A percentile compares a stretch with the other conserved stretches of the same genome.
phyloP scores from a whole-genome alignment of 2,329 filamentous ascomycete genomes.

The Colletotrichum paranaense region DNA sequence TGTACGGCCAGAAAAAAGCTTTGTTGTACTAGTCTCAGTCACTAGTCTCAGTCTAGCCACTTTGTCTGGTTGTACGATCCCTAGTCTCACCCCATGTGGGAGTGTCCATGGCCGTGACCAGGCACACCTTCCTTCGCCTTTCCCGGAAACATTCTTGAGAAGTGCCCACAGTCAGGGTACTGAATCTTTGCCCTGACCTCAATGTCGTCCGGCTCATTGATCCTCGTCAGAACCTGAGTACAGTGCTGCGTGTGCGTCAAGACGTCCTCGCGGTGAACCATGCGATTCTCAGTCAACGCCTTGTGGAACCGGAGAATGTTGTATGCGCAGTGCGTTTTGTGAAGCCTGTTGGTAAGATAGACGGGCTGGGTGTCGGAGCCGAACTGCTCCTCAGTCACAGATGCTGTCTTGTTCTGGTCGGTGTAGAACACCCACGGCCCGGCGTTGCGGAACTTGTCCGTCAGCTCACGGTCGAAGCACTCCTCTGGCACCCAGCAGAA shows the following conservation, averaged over 20 bases:
- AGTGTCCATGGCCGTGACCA: neutral
- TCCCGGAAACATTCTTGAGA: neutral
- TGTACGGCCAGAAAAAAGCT: too few relatives aligned
- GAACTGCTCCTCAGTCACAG: conserved; percentile 1
- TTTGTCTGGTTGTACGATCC: too few relatives aligned
- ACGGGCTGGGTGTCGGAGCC: neutral
- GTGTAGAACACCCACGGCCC: neutral
- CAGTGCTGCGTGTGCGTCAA: conserved; percentile 10
- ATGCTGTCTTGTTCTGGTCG: neutral
- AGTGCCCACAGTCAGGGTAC: neutral
- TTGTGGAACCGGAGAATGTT: conserved; percentile 1
- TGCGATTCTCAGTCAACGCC: conserved; percentile 1
- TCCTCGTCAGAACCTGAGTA: neutral
- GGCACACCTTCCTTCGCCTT: neutral
- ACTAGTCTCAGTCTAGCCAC: too few relatives aligned
- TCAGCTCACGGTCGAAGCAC: neutral
- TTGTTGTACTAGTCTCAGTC: too few relatives aligned
- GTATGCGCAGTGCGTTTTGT: neutral
- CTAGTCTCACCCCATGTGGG: too few relatives aligned
- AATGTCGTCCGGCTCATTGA: neutral
- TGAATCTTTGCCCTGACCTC: neutral
- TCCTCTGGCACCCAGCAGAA: neutral
- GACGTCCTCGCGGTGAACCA: conserved; percentile 6
- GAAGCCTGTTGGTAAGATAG: neutral
- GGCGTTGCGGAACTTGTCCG: neutral